Evolutionary conservation across 495 filamentous ascomycete genomes (phyloP), one percentile per base, ranked within the genome.

Genomic region (Parathielavia hyrcaniae): DNA sequence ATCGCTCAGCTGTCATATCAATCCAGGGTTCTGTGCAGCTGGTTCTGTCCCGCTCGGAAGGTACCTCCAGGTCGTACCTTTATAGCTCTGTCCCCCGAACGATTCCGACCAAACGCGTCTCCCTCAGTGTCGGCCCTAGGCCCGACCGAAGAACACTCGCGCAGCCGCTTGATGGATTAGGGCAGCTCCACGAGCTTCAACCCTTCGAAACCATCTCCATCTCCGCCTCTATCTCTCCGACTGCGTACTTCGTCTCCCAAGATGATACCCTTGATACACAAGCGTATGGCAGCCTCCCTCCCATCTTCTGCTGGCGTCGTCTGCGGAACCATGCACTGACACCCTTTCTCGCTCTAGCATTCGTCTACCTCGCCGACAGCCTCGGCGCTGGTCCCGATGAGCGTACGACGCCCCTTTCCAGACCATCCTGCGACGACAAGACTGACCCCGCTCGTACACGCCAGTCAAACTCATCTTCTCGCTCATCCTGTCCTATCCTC

Each of bases 381-480:
- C 75, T 91, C 39, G 93, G 92, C 55, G 85, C 89, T 47, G 89
- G 89, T 32, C 73, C 86, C 51, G 92, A 97, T 78, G 91, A 98
- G 71, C 77, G 91, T 95, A 83, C 46, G 50, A 59, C 32, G 50
- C 53, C 39, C 4, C 17, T 48, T 41, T 43, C 38, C 62, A 32
- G 6, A 54, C 48, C 20, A 5, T 30, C 20, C 8, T 39, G 13
- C 16, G 23, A 36, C 7, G 4, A 19, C 16, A 11, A 6, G 14
- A 17, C 57, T 59, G 61, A 55, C 55, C 54, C 26, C 51, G 58
- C 58, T 58, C 60, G 50, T 61, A 63, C 59, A 39, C 46, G 57
- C 54, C 58, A 97, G 92, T 98, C 53, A 98, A 98, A 68, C 86
- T 97, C 68, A 85, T 96, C 63, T 84, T 84, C 70, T 89, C 90